Evolutionary conservation across 805 yeast species (phyloP), one percentile per base, ranked within the genome.

Genomic region (Jamesozyma jinghongensis): DNA sequence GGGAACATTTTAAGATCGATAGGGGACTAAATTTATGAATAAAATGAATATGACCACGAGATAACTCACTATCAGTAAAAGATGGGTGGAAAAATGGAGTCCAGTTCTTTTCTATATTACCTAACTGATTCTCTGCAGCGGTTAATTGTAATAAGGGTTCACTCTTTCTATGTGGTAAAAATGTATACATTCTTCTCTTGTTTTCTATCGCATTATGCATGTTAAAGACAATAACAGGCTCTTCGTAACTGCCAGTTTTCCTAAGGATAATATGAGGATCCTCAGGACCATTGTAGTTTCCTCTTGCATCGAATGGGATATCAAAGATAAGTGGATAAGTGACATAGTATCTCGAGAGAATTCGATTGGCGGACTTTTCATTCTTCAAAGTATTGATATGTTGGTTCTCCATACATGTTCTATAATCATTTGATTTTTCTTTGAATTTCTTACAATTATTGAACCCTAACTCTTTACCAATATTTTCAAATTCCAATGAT

Each of bases 391-490:
- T 39, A 40, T n/a, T 37, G 40, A 20, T 52, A 31, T 40, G 30
- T 27, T 41, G 38, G 11, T 49, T 45, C 0, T 47, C 53, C 4
- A 48, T 53, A 49, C 57, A 50, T 4, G 45, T 33, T 7, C 52
- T 51, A 16, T 59, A 40, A 12, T 35, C 43, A 1, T 31, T 8
- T 12, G 38, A 19, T 20, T 36, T 54, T 5, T 42, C 33, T 27
- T 56, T 54, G 36, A 60, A 48, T 10, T 43, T 34, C 16, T 45
- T 37, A 17, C 62, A 62, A 19, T 62, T 56, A n/a, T 51, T 45
- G 3, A 28, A 7, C 12, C 31, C 42, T 14, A 40, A 36, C 25
- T 40, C 35, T 17, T 34, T 18, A 5, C 40, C 40, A 17, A 41
- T 19, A 10, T 19, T 18, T 14, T 19, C 51, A 20, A 62, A 42